phyloP scores from a whole-genome alignment of 176 grass and related monocot species.

The Raddia distichophylla region DNA sequence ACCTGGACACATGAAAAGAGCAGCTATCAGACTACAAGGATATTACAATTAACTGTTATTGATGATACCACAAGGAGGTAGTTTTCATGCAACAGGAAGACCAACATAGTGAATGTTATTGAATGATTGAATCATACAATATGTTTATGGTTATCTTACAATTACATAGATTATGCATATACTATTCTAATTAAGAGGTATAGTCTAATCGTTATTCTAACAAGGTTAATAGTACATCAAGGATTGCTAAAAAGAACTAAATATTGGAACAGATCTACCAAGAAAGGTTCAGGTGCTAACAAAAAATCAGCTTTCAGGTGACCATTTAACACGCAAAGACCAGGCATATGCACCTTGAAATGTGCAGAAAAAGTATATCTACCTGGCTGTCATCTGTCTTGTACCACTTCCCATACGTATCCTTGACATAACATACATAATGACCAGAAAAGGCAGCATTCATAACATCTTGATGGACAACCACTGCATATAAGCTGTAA shows the following conservation, averaged over 20 bases:
- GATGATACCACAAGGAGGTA: not conserved
- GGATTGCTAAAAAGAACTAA: not conserved
- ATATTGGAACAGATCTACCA: constrained; percentile 14
- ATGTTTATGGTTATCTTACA: not conserved
- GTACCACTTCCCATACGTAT: constrained; percentile 80
- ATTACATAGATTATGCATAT: not conserved
- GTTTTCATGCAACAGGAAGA: constrained; percentile 18
- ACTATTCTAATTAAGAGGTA: constrained; percentile 11
- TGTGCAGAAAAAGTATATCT: constrained; percentile 29
- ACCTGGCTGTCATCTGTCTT: constrained; percentile 91
- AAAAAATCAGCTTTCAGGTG: constrained; percentile 15
- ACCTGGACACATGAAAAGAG: constrained; percentile 57
- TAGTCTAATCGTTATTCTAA: not conserved
- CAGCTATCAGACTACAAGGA: constrained; percentile 26
- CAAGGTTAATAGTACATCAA: not conserved
- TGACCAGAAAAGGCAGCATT: constrained; percentile 95
- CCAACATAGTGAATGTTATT: no score
- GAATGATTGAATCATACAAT: not conserved
- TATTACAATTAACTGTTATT: not conserved
- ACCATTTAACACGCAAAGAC: constrained; percentile 9
- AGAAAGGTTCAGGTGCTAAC: not conserved
- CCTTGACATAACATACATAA: constrained; percentile 94
- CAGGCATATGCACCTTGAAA: not conserved
- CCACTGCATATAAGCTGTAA: constrained; percentile 89
- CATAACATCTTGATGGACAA: constrained; percentile 87